These are phyloP conservation scores for Talaromyces trachyspermus DNA, from an alignment of 495 filamentous ascomycete species.

Conservation along the genomic window DNA sequence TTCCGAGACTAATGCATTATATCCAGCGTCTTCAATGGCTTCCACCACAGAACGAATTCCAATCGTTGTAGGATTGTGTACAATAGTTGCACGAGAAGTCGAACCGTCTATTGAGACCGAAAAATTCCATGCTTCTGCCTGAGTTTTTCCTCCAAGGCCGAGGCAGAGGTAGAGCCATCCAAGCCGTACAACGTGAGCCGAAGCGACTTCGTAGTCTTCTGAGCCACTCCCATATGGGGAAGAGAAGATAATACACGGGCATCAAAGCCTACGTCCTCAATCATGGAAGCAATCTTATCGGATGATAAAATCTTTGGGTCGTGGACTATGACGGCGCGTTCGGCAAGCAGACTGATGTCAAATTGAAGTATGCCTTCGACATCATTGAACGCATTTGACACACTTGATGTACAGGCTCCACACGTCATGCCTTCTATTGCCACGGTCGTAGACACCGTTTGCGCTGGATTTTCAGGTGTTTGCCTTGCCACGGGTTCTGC, in stretches of 20 bases:
- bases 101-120: slow-evolving; percentile 63
- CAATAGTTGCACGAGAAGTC: slow-evolving; percentile 60
- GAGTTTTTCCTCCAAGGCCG: slow-evolving; percentile 62
- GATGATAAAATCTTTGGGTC: slow-evolving; percentile 61
- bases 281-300: slow-evolving; percentile 60
- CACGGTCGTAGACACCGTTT: slow-evolving; percentile 65
- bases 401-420: slow-evolving; percentile 86
- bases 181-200: slow-evolving; percentile 82
- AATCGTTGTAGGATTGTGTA: slow-evolving; percentile 59
- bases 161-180: slow-evolving; percentile 60
- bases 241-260: slow-evolving; percentile 59
- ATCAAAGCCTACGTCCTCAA: slow-evolving; percentile 76
- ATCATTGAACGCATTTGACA: slow-evolving; percentile 74
- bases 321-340: slow-evolving; percentile 84
- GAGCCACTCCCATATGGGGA: slow-evolving; percentile 20
- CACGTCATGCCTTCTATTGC: slow-evolving; percentile 94
- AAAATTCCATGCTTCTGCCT: slow-evolving; percentile 59
- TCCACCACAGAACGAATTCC: slow-evolving; percentile 81
- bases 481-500: slow-evolving; percentile 16
- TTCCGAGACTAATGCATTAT: slow-evolving; percentile 85
- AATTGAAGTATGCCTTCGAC: slow-evolving; percentile 75
- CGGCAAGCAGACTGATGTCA: slow-evolving; percentile 87
- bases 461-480: slow-evolving; percentile 32
- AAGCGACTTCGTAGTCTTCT: slow-evolving; percentile 37
- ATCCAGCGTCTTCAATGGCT: slow-evolving; percentile 67